Percentiles rank a stretch among this genome's conserved stretches.
These are phyloP conservation scores for Fusarium aywerte DNA, from an alignment of 2,329 filamentous ascomycete genomes.

Conservation along the genomic window DNA sequence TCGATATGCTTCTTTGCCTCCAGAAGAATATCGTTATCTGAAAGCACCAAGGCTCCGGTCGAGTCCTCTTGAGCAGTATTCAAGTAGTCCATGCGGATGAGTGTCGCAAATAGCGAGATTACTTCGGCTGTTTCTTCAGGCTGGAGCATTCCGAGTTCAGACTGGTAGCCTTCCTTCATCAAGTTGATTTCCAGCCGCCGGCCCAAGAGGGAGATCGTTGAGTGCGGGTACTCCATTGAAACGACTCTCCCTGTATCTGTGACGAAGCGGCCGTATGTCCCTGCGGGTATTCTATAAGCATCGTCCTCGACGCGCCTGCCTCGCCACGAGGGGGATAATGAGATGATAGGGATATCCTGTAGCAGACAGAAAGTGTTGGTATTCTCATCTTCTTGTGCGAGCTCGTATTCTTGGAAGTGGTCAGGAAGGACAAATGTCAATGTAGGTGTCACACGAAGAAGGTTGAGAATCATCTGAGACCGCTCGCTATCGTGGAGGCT, in stretches of 20 bases:
- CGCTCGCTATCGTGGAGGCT: conserved; percentile 48
- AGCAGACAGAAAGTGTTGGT: conserved; percentile 79
- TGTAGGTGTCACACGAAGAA: conserved; percentile 74
- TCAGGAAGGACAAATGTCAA: conserved; percentile 82
- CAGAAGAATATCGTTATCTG: conserved; percentile 61
- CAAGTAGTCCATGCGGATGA: conserved; percentile 67
- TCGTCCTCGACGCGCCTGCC: conserved; percentile 59
- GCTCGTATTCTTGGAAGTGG: conserved; percentile 77
- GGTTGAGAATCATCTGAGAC: conserved; percentile 66
- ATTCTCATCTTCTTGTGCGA: conserved; percentile 87
- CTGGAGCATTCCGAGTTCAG: conserved; percentile 64
- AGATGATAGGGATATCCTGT: conserved; percentile 72
- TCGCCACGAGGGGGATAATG: conserved; percentile 57
- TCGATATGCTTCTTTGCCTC: conserved; percentile 64
- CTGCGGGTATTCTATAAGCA: conserved; percentile 70
- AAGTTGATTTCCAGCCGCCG: conserved; percentile 77
- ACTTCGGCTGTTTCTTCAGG: conserved; percentile 76
- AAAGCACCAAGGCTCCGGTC: conserved; percentile 49
- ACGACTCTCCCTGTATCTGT: conserved; percentile 82
- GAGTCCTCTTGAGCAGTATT: conserved; percentile 47
- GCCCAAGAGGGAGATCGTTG: conserved; percentile 81
- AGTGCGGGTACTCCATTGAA: conserved; percentile 81
- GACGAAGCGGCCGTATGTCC: conserved; percentile 77
- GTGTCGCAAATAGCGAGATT: conserved; percentile 76
- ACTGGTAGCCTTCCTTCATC: conserved; percentile 64